Evolutionary conservation across 306 rosid species (phyloP), one percentile per base, ranked within the genome.

Genomic region (Sphenostylis stenocarpa): DNA sequence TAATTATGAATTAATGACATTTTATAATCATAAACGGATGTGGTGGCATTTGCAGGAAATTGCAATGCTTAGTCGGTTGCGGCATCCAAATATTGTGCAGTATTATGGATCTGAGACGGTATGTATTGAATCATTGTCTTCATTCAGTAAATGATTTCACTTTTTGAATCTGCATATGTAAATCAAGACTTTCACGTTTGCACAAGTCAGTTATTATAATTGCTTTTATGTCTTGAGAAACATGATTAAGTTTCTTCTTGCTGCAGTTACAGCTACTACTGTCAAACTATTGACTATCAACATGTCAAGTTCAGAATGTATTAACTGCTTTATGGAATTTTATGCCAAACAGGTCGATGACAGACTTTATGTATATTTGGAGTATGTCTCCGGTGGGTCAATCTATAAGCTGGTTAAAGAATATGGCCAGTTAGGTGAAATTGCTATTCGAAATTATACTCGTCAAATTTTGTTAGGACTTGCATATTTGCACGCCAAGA

Each of bases 361-460:
- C 86, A 90, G 69, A 81, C 86, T 94, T 65, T 91, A 94, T 71
- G 92, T 94, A 68, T 94, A 94, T 87, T 79, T 94, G 89, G 98
- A 94, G 83, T 94, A 91, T 78, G 98, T 94, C 47, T 86, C 98
- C 58, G 97, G 96, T 62, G 98, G 98, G 39, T 94, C 98, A 45
- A 91, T 94, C 75, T 86, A 86, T 89, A 94, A 91, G 84, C 87
- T 94, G 70, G 91, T 94, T 78, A 96, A 83, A 77, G 94, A 94
- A 14, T 94, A 91, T 79, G 98, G 98, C 60, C 86, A 84, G 73
- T 84, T 94, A 68, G 97, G 98, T 44, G 97, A 91, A 77, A 73
- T 69, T 69, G 97, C 93, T 21, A 89, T 94, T 78, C 94, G 98
- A 6, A 91, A 88, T 82, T 94, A 88, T 86, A 94, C 98, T 73